Base-by-base conservation (phyloP, 108 stramenopile species). In the Cyclotella choctawhatcheeana region DNA sequence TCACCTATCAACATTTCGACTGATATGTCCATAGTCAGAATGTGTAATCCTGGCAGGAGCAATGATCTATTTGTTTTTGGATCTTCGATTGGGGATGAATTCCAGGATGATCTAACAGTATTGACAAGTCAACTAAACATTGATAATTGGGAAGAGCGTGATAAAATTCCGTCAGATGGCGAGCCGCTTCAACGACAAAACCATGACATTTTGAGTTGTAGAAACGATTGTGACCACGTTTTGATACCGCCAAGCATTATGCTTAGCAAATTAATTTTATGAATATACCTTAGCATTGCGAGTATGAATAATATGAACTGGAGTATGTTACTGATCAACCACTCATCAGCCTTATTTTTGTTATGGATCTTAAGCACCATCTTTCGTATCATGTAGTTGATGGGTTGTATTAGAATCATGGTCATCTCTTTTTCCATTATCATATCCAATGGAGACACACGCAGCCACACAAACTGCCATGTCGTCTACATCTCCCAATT, bases 401-500 rank as follows among this genome's bases (percentile, higher is more conserved):
- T 87, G 86, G 27, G 6, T 43, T 4, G 33, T 64, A 14, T 12
- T 43, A 5, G 50, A 56, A 18, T 18, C 40, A 51, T 22, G 33
- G 44, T 29, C 48, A 26, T 33, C 58, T 21, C 44, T 25, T 16
- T 69, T 37, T 30, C 69, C 83, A 74, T 69, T 67, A 44, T 84
- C 78, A 64, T 86, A 87, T 13, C 89, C 89, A 35, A 90, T 81
- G 17, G 89, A 85, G 7, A 90, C 84, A 59, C 84, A 85, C 8
- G 89, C 86, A 21, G 82, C 89, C 10, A 84, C 82, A 69, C 86
- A 90, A 2, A 90, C 73, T 17, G 79, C 89, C 21, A 82, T 56
- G 54, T 90, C 89, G 72, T 90, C 81, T 14, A 58, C 22, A 75
- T 90, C 89, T 48, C 89, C 89, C 3, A 90, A 59, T 65, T 90